These are phyloP conservation scores for Lactifluus hygrophoroides DNA, from an alignment of 768 basidiomycete species.

Conservation along the genomic window DNA sequence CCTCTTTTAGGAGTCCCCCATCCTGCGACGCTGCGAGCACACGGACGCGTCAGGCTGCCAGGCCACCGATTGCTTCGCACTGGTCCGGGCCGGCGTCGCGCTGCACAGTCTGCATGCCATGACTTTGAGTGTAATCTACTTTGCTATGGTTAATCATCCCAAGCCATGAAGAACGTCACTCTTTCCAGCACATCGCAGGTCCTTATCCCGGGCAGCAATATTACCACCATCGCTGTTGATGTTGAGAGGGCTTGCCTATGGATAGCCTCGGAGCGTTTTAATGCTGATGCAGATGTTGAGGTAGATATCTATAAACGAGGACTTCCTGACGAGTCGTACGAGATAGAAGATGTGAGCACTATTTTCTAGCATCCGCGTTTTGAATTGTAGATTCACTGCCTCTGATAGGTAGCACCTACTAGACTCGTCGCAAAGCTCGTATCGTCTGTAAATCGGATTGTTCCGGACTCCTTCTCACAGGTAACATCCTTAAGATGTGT, in stretches of 20 bases:
- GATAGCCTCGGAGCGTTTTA: slow-evolving; percentile 16
- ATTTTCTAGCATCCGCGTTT: too few species aligned
- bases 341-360: background rate
- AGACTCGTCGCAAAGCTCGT: slow-evolving; percentile 12
- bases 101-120: too few species aligned
- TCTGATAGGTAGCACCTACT: background rate
- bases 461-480: slow-evolving; percentile 24
- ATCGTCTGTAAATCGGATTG: slow-evolving; percentile 6
- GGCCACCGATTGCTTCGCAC: too few species aligned
- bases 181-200: slow-evolving; percentile 13
- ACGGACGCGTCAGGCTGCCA: too few species aligned
- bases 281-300: slow-evolving; percentile 18
- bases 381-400: background rate
- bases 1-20: too few species aligned
- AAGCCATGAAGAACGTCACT: slow-evolving; percentile 13
- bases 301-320: slow-evolving; percentile 12
- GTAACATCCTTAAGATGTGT: slow-evolving; percentile 48
- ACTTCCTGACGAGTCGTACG: background rate
- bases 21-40: too few species aligned
- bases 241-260: slow-evolving; percentile 14
- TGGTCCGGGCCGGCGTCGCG: too few species aligned
- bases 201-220: background rate
- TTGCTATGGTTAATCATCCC: too few species aligned
- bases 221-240: slow-evolving; percentile 12
- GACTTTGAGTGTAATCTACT: too few species aligned